Evolutionary conservation across 2,329 filamentous ascomycete genomes (phyloP).

Genomic region (Alternaria ventricosa): DNA sequence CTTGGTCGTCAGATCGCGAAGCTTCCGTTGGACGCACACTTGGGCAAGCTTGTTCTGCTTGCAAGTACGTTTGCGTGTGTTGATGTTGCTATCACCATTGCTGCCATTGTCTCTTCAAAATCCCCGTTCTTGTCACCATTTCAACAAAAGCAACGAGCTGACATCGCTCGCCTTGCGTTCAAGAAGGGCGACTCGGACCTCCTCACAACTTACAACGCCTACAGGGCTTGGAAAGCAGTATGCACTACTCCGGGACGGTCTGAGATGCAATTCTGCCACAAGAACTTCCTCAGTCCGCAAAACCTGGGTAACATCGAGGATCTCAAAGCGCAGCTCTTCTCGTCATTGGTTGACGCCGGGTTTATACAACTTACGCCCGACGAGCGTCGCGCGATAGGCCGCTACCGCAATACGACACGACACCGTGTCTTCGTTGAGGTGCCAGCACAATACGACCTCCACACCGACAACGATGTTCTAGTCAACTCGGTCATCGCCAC

Average conservation of each 20-base stretch:
- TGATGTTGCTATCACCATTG: constrained; percentile 89
- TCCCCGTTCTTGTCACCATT: constrained; percentile 90
- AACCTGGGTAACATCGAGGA: constrained; percentile 93
- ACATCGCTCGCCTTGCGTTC: constrained; percentile 79
- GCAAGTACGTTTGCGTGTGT: constrained; percentile 88
- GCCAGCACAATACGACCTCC: constrained; percentile 74
- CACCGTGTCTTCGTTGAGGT: constrained; percentile 83
- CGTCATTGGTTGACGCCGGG: constrained; percentile 83
- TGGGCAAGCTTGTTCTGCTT: constrained; percentile 90
- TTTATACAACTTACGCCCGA: constrained; percentile 77
- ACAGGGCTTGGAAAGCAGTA: constrained; percentile 83
- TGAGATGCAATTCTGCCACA: constrained; percentile 90
- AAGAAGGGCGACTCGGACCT: constrained; percentile 88
- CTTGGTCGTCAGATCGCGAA: constrained; percentile 86
- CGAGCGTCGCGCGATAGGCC: constrained; percentile 73
- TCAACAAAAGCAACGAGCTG: constrained; percentile 80
- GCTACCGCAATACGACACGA: constrained; percentile 70
- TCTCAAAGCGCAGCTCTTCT: constrained; percentile 87
- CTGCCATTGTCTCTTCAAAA: constrained; percentile 92
- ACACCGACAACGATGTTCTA: constrained; percentile 81
- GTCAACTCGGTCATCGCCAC: constrained; percentile 85
- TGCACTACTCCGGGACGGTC: constrained; percentile 73
- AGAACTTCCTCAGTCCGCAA: constrained; percentile 91
- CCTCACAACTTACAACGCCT: constrained; percentile 92
- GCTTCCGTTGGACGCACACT: constrained; percentile 88